Base-by-base conservation (phyloP, 371 early-diverging fungal genomes). In the Syncephalastrum sp. region DNA sequence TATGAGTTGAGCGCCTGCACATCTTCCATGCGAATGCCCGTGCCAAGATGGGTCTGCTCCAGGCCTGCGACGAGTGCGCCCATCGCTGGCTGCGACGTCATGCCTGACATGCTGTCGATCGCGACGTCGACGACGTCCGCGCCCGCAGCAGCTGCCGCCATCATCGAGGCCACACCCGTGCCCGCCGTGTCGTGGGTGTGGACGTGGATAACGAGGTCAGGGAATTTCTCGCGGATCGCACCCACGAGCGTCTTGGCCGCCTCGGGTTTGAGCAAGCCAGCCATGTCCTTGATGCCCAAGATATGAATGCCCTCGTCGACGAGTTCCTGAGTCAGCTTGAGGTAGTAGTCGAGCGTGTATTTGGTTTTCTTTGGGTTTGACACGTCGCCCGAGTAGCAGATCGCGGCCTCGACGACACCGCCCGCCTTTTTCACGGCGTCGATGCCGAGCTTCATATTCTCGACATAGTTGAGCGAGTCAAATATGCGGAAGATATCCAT, bases 181-280 rank as follows among this genome's bases (percentile, higher is more conserved):
- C 96, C 94, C 8, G 95, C 96, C 7, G 96, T 97, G 72, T 97
- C 96, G 75, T 97, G 96, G 3, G 96, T 95, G 79, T 96, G 96
- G 29, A 97, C 87, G 67, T 96, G 97, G 61, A 97, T 95, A 13
- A 93, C 93, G n/a, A 97, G 77, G 57, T 91, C 83, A 14, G 96
- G 97, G 83, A 91, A 92, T 50, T 83, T 82, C 57, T 81, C 73
- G 53, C 97, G 86, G 65, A 97, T 90, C 51, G 91, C 83, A 17
- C 90, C 83, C 21, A 97, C 69, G 42, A 97, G 70, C 29, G 92
- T 57, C 43, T 72, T 88, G 43, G 97, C 95, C 5, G 95, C 94
- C 17, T 83, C 74, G 14, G 97, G 97, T 75, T 94, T 95, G 58
- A 97, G 82, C 21, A 97, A 79, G 56, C 96, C 97, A 50, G 97